Percentiles rank a stretch among this genome's conserved stretches.
These are phyloP conservation scores for Aspergillus cavernicola DNA, from an alignment of 495 filamentous ascomycete genomes.

Conservation along the genomic window DNA sequence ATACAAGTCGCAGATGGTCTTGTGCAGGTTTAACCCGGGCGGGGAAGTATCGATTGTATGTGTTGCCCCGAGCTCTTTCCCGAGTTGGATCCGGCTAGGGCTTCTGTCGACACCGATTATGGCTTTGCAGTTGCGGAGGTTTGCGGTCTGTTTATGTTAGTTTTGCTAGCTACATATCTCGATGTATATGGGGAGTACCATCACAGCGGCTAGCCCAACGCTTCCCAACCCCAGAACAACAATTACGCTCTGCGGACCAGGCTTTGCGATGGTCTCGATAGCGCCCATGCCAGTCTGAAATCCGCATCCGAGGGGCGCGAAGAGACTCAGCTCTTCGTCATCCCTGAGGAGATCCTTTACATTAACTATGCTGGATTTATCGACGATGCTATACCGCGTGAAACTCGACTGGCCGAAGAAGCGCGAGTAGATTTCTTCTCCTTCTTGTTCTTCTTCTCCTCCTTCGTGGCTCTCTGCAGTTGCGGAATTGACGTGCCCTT, in stretches of 20 bases:
- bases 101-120: slow-evolving; percentile 38
- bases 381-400: slow-evolving; percentile 28
- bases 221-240: slow-evolving; percentile 34
- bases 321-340: slow-evolving; percentile 29
- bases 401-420: slow-evolving; percentile 44
- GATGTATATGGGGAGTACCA: too few species aligned
- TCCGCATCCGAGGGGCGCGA: slow-evolving; percentile 41
- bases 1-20: slow-evolving; percentile 18
- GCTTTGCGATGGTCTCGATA: slow-evolving; percentile 26
- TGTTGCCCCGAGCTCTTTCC: slow-evolving; percentile 37
- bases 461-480: background rate
- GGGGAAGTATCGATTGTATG: slow-evolving; percentile 27
- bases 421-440: slow-evolving; percentile 15
- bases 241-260: slow-evolving; percentile 15
- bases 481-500: slow-evolving; percentile 2
- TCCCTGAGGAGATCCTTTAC: slow-evolving; percentile 16
- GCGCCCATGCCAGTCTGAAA: slow-evolving; percentile 42
- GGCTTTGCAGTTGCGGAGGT: background rate
- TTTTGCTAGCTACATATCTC: background rate
- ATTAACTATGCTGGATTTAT: slow-evolving; percentile 22
- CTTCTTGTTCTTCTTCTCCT: background rate
- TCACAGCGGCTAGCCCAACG: slow-evolving; percentile 34
- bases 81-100: slow-evolving; percentile 28
- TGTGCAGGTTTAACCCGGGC: slow-evolving; percentile 15
- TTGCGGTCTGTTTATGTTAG: slow-evolving; percentile 4